Base-by-base conservation (phyloP, 345 rosid genomes). In the Syzygium aromaticum region DNA sequence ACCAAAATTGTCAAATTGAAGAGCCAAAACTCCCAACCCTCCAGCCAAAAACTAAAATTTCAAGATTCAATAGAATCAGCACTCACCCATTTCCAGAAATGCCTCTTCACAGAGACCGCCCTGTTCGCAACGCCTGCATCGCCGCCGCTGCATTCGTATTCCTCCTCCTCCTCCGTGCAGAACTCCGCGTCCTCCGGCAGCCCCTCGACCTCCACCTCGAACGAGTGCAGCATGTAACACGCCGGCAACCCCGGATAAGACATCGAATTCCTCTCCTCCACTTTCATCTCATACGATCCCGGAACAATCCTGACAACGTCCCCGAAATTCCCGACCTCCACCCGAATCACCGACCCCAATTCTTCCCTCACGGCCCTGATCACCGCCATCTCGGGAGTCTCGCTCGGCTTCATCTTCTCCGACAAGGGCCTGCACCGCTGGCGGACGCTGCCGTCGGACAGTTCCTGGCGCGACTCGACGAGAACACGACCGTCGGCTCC, bases 81-180 rank as follows among this genome's bases (percentile, higher is more conserved):
- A 90, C 93, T 91, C 91, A 97, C 97, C 99, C 99, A 96, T 89
- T 93, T 92, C 99, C 99, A 97, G 88, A 91, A 91, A 92, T 97
- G 99, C 91, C 91, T 93, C 88, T 88, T 95, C 85, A 96, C 98
- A 2, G 93, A 93, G 46, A 97, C 93, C 0, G 98, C 98, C 89
- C 89, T 89, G 11, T 92, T 92, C 2, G 92, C 95, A 25, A 87
- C 91, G 64, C 57, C 87, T 1, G 87, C 88, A 43, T 90, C 94
- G 22, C 91, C 92, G 13, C 90, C 92, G 13, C 90, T 87, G 54
- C 92, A 92, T 83, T 82, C 85, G 54, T 93, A 93, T 94, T 96
- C 99, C 12, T 92, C 94, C 63, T 88, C 88, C 57, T 97, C 99
- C 53, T 91, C 96, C 11, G 99, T 95, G 54, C 87, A 91, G 88